A percentile compares a stretch with the other conserved stretches of the same genome.
These are phyloP conservation scores for Ilyonectria mors-panacis DNA, from an alignment of 2,329 filamentous ascomycete species.

Conservation along the genomic window DNA sequence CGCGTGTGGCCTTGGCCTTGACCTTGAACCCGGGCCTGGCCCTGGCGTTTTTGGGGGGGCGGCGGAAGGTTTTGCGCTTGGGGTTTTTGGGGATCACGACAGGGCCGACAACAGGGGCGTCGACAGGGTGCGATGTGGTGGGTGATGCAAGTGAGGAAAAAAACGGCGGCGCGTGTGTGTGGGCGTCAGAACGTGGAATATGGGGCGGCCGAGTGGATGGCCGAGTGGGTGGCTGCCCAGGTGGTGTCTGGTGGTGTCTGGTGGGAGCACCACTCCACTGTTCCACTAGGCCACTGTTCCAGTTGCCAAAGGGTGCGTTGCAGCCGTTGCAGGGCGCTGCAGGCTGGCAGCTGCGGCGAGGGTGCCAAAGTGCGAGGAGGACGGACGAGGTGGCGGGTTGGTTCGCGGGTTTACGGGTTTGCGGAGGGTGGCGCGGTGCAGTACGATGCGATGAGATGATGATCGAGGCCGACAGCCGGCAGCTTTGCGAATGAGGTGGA, in stretches of 20 bases:
- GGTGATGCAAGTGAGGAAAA: conserved; percentile 48
- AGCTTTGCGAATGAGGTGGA: conserved; percentile 18
- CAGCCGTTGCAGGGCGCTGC: neutral
- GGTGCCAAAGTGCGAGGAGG: neutral
- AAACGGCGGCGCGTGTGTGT: conserved; percentile 45
- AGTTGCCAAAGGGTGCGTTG: conserved; percentile 1
- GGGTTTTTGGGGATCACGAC: conserved; percentile 48
- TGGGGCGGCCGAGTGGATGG: conserved; percentile 33
- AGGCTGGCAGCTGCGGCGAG: neutral
- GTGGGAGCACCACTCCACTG: neutral
- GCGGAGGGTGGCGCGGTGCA: neutral
- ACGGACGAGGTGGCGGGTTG: conserved; percentile 2
- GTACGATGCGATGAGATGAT: conserved; percentile 11
- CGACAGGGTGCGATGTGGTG: conserved; percentile 45
- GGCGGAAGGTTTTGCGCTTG: conserved; percentile 47
- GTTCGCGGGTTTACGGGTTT: neutral
- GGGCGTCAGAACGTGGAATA: conserved; percentile 43
- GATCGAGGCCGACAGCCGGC: conserved; percentile 11
- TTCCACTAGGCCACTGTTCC: neutral
- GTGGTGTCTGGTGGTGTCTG: conserved; percentile 2
- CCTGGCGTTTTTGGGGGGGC: conserved; percentile 31
- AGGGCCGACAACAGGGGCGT: conserved; percentile 43
- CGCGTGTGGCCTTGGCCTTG: conserved; percentile 28
- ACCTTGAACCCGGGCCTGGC: conserved; percentile 30
- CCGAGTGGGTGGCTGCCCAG: conserved; percentile 35